These are phyloP conservation scores for Hondaea fermentalgiana DNA, from an alignment of 108 stramenopile genomes.

Conservation along the genomic window DNA sequence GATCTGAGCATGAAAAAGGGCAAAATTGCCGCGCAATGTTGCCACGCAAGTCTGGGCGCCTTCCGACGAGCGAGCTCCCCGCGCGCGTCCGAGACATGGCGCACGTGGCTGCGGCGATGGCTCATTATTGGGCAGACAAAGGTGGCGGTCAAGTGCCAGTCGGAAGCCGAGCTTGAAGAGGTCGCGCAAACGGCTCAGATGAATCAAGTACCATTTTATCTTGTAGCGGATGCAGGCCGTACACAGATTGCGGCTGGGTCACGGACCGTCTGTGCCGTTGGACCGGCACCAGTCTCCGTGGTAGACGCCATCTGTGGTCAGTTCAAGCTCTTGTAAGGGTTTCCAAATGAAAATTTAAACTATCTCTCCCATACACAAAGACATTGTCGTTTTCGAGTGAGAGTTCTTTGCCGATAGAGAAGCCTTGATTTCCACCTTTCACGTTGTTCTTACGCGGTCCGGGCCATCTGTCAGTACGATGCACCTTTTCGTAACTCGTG, in stretches of 20 bases:
- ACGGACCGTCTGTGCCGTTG: constrained; percentile 74
- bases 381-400: too few species aligned
- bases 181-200: constrained; percentile 57
- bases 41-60: constrained; percentile 78
- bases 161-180: constrained; percentile 54
- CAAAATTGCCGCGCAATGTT: constrained; percentile 69
- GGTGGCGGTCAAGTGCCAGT: constrained; percentile 75
- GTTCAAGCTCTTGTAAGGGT: constrained; percentile 70
- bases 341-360: too few species aligned
- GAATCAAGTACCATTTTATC: constrained; percentile 62
- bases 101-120: constrained; percentile 59
- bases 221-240: constrained; percentile 81
- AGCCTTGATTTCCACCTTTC: too few species aligned
- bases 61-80: constrained; percentile 60
- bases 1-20: background rate
- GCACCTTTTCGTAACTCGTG: too few species aligned
- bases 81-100: constrained; percentile 42
- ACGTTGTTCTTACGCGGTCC: too few species aligned
- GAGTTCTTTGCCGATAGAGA: too few species aligned
- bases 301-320: constrained; percentile 74
- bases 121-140: constrained; percentile 77
- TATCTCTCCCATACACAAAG: too few species aligned
- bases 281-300: constrained; percentile 66
- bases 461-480: too few species aligned
- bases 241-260: constrained; percentile 87